These are phyloP conservation scores for Pichia sp. DNA, from an alignment of 1,139 yeast species.

Conservation along the genomic window DNA sequence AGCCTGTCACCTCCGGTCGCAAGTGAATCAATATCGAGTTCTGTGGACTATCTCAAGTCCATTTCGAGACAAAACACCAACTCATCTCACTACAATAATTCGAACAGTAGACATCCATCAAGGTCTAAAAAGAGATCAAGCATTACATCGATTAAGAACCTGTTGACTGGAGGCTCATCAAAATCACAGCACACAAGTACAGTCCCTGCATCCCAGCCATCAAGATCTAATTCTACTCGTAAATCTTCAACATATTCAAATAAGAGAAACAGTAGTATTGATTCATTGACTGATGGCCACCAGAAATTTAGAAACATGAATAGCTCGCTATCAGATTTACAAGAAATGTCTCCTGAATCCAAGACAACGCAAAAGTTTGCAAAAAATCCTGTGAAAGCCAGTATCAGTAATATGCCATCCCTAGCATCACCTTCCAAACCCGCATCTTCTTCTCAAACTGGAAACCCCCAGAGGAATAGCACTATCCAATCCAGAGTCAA, in stretches of 20 bases:
- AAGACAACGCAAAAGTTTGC: slow-evolving; percentile 4
- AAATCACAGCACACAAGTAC: slow-evolving; percentile 9
- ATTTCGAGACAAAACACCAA: slow-evolving; percentile 40
- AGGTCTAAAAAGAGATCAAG: slow-evolving; percentile 36
- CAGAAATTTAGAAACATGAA: slow-evolving; percentile 6
- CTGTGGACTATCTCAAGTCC: slow-evolving; percentile 56
- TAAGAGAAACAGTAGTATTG: slow-evolving; percentile 20
- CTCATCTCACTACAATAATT: background rate
- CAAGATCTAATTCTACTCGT: slow-evolving; percentile 16
- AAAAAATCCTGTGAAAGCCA: background rate
- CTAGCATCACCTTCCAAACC: slow-evolving; percentile 1
- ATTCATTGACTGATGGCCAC: slow-evolving; percentile 8
- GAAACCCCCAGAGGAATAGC: slow-evolving; percentile 35
- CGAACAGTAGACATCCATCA: slow-evolving; percentile 1
- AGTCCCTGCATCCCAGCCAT: slow-evolving; percentile 11
- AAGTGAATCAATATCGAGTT: slow-evolving; percentile 38
- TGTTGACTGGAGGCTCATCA: slow-evolving; percentile 39
- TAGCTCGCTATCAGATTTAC: slow-evolving; percentile 13
- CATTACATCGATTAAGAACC: slow-evolving; percentile 40
- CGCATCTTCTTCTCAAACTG: slow-evolving; percentile 12
- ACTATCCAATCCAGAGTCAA: slow-evolving; percentile 70
- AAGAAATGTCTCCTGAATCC: slow-evolving; percentile 21
- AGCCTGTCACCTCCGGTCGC: slow-evolving; percentile 34
- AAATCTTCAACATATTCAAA: slow-evolving; percentile 3
- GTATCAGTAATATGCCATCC: background rate